Evolutionary conservation across 805 yeast genomes (phyloP), one percentile per base, ranked within the genome.

Genomic region (Saturnispora serradocipensis): DNA sequence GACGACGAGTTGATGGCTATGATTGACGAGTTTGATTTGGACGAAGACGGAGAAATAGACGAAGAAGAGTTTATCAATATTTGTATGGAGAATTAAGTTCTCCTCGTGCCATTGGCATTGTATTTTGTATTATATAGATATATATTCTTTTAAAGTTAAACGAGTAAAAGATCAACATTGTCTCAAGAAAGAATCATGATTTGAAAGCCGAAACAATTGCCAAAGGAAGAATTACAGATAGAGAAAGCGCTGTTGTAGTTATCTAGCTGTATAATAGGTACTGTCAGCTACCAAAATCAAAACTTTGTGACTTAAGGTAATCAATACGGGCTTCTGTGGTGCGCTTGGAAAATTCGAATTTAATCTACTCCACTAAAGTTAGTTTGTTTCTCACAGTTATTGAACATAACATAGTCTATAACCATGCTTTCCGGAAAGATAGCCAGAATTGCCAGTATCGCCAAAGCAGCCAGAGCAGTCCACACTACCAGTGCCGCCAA

Each of bases 21-120:
- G 99, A 93, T 93, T 57, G 96, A 90, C 55, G 98, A 91, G 67
- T 93, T 93, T 64, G 99, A 93, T 69, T 70, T 90, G 48, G 97
- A 93, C 65, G 95, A 88, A 51, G 98, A 93, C 66, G 98, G 98
- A 48, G 96, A 87, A 58, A 90, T 89, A 58, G 84, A 84, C 62
- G 95, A 87, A 62, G 88, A 87, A 56, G 97, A 90, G 69, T 89
- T 90, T 63, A 86, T 88, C 54, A 86, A 86, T 53, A 88, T 89
- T 42, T 88, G 96, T 66, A 81, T 88, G 18, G 96, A 88, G 60
- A 77, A 73, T 56, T 78, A 20, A 24, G 6, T 6, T 39, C n/a
- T 45, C 22, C 39, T 6, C n/a, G 4, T 15, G 39, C 39, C 20
- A 10, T 18, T 38, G 20, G 42, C 42, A 16, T 38, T 38, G 20